These are phyloP conservation scores for Firmiana major DNA, from an alignment of 345 rosid species.

Conservation along the genomic window DNA sequence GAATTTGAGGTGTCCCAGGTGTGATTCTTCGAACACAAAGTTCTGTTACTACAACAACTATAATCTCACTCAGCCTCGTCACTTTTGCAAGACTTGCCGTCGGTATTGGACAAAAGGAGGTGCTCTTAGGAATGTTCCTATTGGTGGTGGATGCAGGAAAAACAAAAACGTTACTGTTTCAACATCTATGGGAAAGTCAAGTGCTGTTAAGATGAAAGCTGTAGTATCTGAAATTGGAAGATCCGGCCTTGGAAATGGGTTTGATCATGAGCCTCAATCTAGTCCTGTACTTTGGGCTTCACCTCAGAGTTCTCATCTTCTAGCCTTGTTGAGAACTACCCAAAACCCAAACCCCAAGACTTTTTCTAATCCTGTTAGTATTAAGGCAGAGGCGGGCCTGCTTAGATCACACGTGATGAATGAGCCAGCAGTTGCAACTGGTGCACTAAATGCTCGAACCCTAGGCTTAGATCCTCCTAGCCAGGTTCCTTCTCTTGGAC, in stretches of 20 bases:
- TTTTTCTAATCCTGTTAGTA: conserved; percentile 16
- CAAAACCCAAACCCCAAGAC: conserved; percentile 48
- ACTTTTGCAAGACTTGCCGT: conserved; percentile 87
- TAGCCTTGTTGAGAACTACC: conserved; percentile 45
- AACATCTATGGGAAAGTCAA: conserved; percentile 31
- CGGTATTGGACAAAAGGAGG: conserved; percentile 88
- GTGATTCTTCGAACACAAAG: conserved; percentile 73
- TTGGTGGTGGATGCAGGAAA: conserved; percentile 76
- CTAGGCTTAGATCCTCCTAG: conserved; percentile 35
- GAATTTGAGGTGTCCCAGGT: conserved; percentile 63
- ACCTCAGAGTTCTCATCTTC: conserved; percentile 45
- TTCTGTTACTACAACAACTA: conserved; percentile 84
- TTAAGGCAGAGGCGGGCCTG: conserved; percentile 44
- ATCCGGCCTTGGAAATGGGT: conserved; percentile 37
- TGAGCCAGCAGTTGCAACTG: conserved; percentile 29
- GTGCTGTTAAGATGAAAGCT: conserved; percentile 36
- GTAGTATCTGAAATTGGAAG: conserved; percentile 47
- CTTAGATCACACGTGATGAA: conserved; percentile 34
- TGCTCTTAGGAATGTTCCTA: conserved; percentile 65
- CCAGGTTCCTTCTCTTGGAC: conserved; percentile 39
- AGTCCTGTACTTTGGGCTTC: conserved; percentile 48
- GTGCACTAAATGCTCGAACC: conserved; percentile 28
- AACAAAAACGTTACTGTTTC: conserved; percentile 46
- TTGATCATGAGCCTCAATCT: conserved; percentile 40
- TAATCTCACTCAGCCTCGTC: conserved; percentile 81